Evolutionary conservation across 768 basidiomycete genomes (phyloP).

Genomic region (Hygrophorus russula): DNA sequence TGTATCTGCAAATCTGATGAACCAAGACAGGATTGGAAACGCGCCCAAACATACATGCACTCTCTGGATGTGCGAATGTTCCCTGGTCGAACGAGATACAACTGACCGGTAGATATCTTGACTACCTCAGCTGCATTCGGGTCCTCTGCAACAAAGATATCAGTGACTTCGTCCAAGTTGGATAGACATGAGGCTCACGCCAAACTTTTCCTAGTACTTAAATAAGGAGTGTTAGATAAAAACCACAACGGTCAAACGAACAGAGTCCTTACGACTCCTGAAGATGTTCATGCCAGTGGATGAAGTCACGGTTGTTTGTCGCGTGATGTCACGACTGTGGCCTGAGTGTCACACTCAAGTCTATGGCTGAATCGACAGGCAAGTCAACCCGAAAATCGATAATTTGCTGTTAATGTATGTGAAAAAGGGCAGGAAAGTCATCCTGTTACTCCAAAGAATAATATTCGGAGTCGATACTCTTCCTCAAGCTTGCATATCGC

Average conservation of each 20-base stretch:
- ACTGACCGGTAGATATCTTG: slow-evolving; percentile 84
- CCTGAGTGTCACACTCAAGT: background rate
- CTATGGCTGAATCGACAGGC: no score
- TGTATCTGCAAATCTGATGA: slow-evolving; percentile 50
- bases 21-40: background rate
- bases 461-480: slow-evolving; percentile 1
- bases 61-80: slow-evolving; percentile 87
- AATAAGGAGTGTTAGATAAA: slow-evolving; percentile 13
- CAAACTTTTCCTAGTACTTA: slow-evolving; percentile 87
- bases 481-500: slow-evolving; percentile 1
- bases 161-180: slow-evolving; percentile 8
- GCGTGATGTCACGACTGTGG: background rate
- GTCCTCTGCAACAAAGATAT: slow-evolving; percentile 51
- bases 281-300: slow-evolving; percentile 66
- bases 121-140: slow-evolving; percentile 92
- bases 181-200: slow-evolving; percentile 50
- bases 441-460: background rate
- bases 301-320: no score
- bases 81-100: slow-evolving; percentile 85
- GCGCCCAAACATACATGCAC: slow-evolving; percentile 71
- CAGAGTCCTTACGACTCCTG: slow-evolving; percentile 50
- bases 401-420: background rate
- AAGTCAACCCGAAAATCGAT: background rate
- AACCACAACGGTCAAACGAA: slow-evolving; percentile 6
- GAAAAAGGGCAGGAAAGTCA: background rate